Base-by-base conservation (phyloP, 208 protist genomes). In the Crithidia brevicula region DNA sequence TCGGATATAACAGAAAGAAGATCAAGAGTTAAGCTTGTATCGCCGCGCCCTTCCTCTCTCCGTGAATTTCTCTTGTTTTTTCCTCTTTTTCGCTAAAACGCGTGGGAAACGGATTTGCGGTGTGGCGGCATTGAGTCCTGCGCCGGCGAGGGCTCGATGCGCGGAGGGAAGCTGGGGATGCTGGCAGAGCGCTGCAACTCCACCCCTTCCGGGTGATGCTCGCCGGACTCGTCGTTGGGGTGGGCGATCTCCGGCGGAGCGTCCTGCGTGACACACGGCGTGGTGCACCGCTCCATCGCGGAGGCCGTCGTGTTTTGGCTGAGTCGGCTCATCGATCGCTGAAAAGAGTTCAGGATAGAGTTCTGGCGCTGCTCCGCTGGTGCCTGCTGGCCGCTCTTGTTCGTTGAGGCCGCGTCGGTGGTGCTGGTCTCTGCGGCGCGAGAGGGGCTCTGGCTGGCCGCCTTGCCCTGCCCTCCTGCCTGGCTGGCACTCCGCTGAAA, bases 71-170 rank as follows among this genome's bases (percentile, higher is more conserved):
- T n/a, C n/a, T n/a, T n/a, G n/a, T n/a, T n/a, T 67, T 27, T 43
- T 52, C 23, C 18, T 22, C 7, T 18, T 27, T 63, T 18, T 16
- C 20, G 43, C 74, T 61, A 82, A 40, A 85, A 74, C 11, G 54
- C 38, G 36, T 81, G 72, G 0, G 81, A 81, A 30, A 87, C 52
- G 9, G 84, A 85, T 66, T 95, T 95, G 59, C 86, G 82, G 25
- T 79, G 71, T 9, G 89, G 89, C 42, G 83, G 89, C 73, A 93
- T 81, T 9, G 54, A 40, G 69, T 95, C 89, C 56, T 85, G 86
- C n/a, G 79, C 68, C 6, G 89, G 89, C 11, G 80, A 86, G 9
- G 86, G 89, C 51, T 89, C 85, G 49, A 95, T 83, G 47, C 79
- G 46, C 13, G 86, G 82, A 3, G 83, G 85, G 38, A 83, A 91